These are phyloP conservation scores for Solanum tarapatanum DNA, from an alignment of 257 asterid species.

Conservation along the genomic window DNA sequence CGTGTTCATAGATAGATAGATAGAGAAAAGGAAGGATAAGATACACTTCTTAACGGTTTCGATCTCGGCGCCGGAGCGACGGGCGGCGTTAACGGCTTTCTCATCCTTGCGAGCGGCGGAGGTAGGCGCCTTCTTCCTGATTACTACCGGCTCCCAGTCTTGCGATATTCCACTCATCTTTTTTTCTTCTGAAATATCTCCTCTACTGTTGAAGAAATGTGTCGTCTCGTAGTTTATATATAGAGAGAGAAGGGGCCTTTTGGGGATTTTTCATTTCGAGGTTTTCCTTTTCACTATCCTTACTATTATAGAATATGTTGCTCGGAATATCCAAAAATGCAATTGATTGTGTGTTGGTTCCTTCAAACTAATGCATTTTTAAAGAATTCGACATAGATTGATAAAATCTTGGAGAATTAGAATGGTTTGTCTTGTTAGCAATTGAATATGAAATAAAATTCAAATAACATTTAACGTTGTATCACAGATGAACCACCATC, in stretches of 20 bases:
- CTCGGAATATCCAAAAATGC: too few relatives aligned
- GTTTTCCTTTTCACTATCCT: neutral
- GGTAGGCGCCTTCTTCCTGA: constrained; percentile 82
- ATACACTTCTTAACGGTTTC: constrained; percentile 70
- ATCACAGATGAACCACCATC: neutral
- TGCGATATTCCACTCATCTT: constrained; percentile 42
- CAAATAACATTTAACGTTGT: too few relatives aligned
- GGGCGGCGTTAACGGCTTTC: constrained; percentile 97
- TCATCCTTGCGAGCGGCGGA: constrained; percentile 93
- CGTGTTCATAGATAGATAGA: neutral
- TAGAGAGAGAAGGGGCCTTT: neutral
- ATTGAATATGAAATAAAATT: neutral
- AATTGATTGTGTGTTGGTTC: neutral
- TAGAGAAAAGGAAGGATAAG: neutral
- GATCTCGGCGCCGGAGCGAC: constrained; percentile 93
- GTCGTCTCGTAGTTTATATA: neutral
- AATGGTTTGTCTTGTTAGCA: too few relatives aligned
- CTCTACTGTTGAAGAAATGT: neutral
- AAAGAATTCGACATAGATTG: neutral
- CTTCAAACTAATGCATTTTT: neutral
- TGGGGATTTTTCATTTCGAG: neutral
- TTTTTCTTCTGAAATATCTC: neutral
- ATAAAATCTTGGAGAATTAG: neutral
- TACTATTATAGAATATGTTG: neutral
- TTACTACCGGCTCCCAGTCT: constrained; percentile 91